Percentiles rank a stretch among this genome's conserved stretches.
Evolutionary conservation across 331 rosid species (phyloP).

Genomic region (Telfairia occidentalis): DNA sequence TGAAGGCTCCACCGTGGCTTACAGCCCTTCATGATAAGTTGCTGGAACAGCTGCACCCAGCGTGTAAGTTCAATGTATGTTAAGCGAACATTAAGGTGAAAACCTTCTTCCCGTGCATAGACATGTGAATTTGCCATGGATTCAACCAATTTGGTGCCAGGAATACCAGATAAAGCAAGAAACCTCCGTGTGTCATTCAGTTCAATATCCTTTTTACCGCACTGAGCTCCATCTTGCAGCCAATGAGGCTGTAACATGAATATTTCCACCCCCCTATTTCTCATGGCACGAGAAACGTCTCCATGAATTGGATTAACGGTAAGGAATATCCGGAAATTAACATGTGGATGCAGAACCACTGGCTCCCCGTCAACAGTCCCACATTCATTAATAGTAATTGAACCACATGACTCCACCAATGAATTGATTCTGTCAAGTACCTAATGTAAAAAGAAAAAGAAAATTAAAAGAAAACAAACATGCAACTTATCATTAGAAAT

Average conservation of each 20-base stretch:
- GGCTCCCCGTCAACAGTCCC: conserved; percentile 80
- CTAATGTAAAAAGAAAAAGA: conserved; percentile 22
- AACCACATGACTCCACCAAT: conserved; percentile 76
- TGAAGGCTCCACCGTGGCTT: conserved; percentile 69
- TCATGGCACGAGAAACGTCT: conserved; percentile 94
- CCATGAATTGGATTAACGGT: conserved; percentile 76
- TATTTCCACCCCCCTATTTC: conserved; percentile 94
- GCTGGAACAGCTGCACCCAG: conserved; percentile 78
- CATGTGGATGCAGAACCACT: conserved; percentile 62
- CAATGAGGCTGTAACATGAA: conserved; percentile 73
- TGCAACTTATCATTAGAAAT: background rate
- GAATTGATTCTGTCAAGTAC: conserved; percentile 95
- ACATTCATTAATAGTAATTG: conserved; percentile 76
- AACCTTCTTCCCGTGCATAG: conserved; percentile 59
- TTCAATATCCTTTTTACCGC: conserved; percentile 26
- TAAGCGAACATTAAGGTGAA: conserved; percentile 28
- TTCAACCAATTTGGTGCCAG: conserved; percentile 41
- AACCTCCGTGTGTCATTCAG: conserved; percentile 52
- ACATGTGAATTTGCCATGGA: conserved; percentile 68
- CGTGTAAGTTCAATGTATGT: conserved; percentile 75
- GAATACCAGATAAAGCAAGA: conserved; percentile 55
- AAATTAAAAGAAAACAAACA: background rate
- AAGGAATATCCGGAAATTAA: conserved; percentile 80
- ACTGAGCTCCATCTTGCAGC: conserved; percentile 32
- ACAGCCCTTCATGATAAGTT: conserved; percentile 61